phyloP scores from a whole-genome alignment of 2,329 filamentous ascomycete genomes.

The Alternaria arbusti region DNA sequence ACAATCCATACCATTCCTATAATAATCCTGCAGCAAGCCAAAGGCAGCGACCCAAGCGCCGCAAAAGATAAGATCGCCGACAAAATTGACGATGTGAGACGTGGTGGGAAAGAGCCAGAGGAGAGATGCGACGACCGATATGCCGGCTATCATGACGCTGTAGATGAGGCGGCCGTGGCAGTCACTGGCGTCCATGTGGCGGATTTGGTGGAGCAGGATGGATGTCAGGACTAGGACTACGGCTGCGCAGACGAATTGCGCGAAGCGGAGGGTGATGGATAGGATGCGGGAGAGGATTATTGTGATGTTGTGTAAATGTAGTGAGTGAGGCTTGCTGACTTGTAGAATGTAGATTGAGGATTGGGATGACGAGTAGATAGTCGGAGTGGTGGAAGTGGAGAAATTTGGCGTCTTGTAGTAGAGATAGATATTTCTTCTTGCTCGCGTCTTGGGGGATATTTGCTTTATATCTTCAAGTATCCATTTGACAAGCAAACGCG shows the following conservation, averaged over 20 bases:
- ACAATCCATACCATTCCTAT: conserved; percentile 24
- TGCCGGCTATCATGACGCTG: conserved; percentile 70
- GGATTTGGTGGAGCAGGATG: conserved; percentile 21
- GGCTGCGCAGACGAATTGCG: conserved; percentile 70
- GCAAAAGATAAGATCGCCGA: conserved; percentile 71
- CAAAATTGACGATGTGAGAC: conserved; percentile 70
- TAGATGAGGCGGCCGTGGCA: conserved; percentile 73
- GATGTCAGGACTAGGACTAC: conserved; percentile 52
- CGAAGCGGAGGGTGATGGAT: conserved; percentile 64
- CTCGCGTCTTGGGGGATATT: neutral
- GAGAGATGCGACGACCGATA: conserved; percentile 70
- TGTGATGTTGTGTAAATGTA: neutral
- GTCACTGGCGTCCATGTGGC: conserved; percentile 56
- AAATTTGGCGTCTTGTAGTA: neutral
- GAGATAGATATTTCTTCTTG: neutral
- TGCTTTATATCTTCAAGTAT: neutral
- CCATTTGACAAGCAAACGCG: neutral
- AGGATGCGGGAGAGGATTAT: conserved; percentile 53
- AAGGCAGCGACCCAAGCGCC: conserved; percentile 66
- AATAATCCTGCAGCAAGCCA: conserved; percentile 49
- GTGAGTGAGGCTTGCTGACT: neutral
- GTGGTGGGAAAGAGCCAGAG: conserved; percentile 76
- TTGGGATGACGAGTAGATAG: neutral
- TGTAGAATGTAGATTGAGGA: neutral
- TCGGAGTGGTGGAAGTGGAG: neutral